A percentile compares a stretch with the other conserved stretches of the same genome.
phyloP scores from a whole-genome alignment of 139 green algal species.

The Deuterostichococcus epilithicus region DNA sequence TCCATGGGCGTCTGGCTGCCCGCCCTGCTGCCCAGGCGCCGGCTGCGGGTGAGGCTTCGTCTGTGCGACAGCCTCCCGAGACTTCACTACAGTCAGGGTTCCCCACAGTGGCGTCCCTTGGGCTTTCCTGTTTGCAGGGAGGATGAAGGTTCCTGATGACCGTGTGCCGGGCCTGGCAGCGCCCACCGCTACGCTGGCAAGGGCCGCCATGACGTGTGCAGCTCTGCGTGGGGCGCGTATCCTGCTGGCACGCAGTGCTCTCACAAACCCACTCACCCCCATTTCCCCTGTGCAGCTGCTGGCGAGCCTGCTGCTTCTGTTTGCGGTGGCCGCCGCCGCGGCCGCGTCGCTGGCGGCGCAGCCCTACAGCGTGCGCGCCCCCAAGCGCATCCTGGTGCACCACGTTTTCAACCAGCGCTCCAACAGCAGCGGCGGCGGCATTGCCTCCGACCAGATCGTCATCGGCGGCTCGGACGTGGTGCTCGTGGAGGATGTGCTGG shows the following conservation, averaged over 20 bases:
- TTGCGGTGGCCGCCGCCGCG: not conserved
- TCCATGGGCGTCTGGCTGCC: not conserved
- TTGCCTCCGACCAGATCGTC: not conserved
- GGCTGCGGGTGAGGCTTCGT: not conserved
- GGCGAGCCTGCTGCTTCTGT: not conserved
- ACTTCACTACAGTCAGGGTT: too few species aligned
- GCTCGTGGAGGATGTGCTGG: not conserved
- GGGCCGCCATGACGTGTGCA: too few species aligned
- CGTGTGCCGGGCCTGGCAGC: too few species aligned
- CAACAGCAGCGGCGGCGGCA: not conserved
- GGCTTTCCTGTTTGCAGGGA: too few species aligned
- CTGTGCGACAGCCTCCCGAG: slow-evolving; percentile 1
- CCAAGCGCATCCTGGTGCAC: slow-evolving; percentile 38
- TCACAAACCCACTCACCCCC: too few species aligned
- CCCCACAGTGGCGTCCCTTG: too few species aligned
- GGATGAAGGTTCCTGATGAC: too few species aligned
- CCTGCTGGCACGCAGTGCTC: too few species aligned
- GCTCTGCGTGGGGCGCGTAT: too few species aligned
- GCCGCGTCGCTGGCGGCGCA: not conserved
- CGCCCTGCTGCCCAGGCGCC: not conserved
- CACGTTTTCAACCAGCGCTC: slow-evolving; percentile 28
- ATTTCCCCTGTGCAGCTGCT: not conserved
- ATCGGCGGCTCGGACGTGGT: not conserved
- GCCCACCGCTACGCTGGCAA: too few species aligned
- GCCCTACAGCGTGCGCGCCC: slow-evolving; percentile 17